Evolutionary conservation across 768 basidiomycete species (phyloP).

Genomic region (Neoboletus magnificus): DNA sequence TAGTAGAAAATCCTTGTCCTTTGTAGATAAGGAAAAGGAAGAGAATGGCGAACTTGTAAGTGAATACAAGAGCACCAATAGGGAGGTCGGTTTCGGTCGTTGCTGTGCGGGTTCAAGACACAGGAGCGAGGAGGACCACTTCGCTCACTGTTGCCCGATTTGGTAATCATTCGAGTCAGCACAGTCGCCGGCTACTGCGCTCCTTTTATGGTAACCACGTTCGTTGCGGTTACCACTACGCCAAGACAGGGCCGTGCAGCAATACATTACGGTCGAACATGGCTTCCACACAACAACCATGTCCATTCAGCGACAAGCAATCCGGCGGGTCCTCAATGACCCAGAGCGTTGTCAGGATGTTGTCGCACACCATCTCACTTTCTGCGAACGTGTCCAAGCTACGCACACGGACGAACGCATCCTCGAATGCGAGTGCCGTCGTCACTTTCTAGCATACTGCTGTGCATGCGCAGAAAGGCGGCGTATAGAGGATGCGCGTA

Average conservation of each 20-base stretch:
- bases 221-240: constrained; percentile 1
- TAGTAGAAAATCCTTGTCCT: constrained; percentile 15
- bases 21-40: constrained; percentile 17
- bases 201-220: constrained; percentile 14
- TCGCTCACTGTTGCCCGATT: constrained; percentile 7
- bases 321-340: not conserved
- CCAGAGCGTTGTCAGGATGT: not conserved
- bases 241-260: not conserved
- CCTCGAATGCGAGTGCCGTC: not conserved
- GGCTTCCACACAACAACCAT: not conserved
- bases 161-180: constrained; percentile 22
- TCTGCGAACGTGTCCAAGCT: not conserved
- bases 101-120: constrained; percentile 20
- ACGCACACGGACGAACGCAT: not conserved
- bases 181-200: not conserved
- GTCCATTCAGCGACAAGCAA: not conserved
- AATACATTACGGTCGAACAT: not conserved
- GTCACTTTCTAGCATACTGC: not conserved
- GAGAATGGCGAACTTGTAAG: constrained; percentile 27
- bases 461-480: not conserved
- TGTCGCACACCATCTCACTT: not conserved
- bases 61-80: constrained; percentile 31
- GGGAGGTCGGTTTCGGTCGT: constrained; percentile 9
- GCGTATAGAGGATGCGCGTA: not conserved
- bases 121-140: constrained; percentile 22